Base-by-base conservation (phyloP, 805 yeast genomes). In the Yamadazyma nakazawae region DNA sequence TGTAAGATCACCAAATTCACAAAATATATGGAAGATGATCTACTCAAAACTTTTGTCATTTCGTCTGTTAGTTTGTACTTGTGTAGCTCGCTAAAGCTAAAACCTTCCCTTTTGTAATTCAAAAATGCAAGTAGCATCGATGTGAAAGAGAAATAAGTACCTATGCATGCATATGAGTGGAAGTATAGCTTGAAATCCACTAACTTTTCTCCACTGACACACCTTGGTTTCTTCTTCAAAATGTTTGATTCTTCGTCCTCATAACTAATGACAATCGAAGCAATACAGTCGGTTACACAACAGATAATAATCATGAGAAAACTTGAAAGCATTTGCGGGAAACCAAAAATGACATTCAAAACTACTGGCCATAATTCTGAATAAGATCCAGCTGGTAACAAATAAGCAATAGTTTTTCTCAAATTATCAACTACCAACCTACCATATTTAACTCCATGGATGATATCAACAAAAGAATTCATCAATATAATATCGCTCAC, bases 331-430 rank as follows among this genome's bases (percentile, higher is more conserved):
- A 69, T 62, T 55, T 72, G 80, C 1, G 81, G 81, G 46, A 72
- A 52, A 9, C 81, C 81, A 55, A 72, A 73, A n/a, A 74, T 57
- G 5, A 76, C 66, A 51, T 73, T 77, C 45, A 75, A 50, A 25
- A 77, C 51, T 3, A 77, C 74, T 0, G 80, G 71, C 80, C 80
- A 76, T 28, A 77, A 62, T 56, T 77, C 81, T 37, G 79, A 66
- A 54, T 56, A 77, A 13, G 73, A 62, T 25, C 81, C 81, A 34
- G 80, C 82, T n/a, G 81, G 81, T 46, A 77, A 58, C 46, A 77
- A 59, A 55, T 77, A 75, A 5, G 67, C 68, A 47, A 76, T 64
- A 2, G 75, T 72, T 54, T 76, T 76, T 50, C 62, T 69, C 55
- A 76, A 59, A 51, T 76, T 76, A 52, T 76, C 79, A 55, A 75